These are phyloP conservation scores for Rhynchosporium secalis DNA, from an alignment of 2,329 filamentous ascomycete genomes.

Conservation along the genomic window DNA sequence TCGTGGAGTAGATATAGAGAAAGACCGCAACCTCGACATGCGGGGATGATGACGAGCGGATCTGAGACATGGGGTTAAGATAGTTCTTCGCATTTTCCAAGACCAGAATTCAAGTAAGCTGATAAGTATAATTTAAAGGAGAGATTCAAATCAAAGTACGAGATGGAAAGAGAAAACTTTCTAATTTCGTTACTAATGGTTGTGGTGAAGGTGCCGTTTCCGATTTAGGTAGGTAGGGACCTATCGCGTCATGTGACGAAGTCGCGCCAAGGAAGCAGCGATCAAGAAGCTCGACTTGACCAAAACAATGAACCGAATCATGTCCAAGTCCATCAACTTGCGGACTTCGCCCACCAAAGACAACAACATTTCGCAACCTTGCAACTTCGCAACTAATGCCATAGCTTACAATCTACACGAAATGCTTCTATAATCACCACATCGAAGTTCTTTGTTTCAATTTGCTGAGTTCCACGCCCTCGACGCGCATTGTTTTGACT, in stretches of 20 bases:
- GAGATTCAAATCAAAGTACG: background rate
- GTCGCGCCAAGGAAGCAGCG: slow-evolving; percentile 16
- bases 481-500: slow-evolving; percentile 40
- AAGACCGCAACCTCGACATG: slow-evolving; percentile 20
- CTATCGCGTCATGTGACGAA: slow-evolving; percentile 18
- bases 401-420: slow-evolving; percentile 24
- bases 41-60: slow-evolving; percentile 8
- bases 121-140: background rate
- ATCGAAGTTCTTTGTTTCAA: slow-evolving; percentile 10
- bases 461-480: slow-evolving; percentile 17
- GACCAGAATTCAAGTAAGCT: too few relatives aligned
- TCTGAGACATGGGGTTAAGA: slow-evolving; percentile 19
- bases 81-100: slow-evolving; percentile 21
- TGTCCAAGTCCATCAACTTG: slow-evolving; percentile 19
- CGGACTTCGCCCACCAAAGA: slow-evolving; percentile 27
- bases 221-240: background rate
- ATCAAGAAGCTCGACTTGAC: slow-evolving; percentile 25
- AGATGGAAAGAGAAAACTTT: slow-evolving; percentile 19
- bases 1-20: slow-evolving; percentile 28
- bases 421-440: slow-evolving; percentile 33
- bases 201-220: slow-evolving; percentile 15
- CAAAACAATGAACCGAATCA: slow-evolving; percentile 30
- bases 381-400: slow-evolving; percentile 19
- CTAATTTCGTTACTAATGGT: too few relatives aligned
- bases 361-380: slow-evolving; percentile 22